Percentiles rank a stretch among this genome's conserved stretches.
Conservation (phyloP, 2,329 filamentous ascomycete species). For the Claviceps citrina region DNA sequence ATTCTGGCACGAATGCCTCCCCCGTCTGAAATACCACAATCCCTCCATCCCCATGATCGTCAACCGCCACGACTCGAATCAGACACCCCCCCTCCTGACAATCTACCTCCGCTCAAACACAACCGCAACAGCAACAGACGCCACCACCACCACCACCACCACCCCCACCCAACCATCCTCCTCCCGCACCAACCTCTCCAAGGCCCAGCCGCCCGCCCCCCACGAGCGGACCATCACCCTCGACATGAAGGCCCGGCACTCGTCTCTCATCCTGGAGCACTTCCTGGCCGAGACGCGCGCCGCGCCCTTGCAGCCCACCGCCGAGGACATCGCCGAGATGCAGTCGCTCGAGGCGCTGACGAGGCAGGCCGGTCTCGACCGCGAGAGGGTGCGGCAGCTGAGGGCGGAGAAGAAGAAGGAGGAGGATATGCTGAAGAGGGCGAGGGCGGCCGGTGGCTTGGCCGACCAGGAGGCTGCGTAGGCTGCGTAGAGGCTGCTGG, state of each 20-base stretch:
- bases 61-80: constrained; percentile 46
- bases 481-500: too few species aligned
- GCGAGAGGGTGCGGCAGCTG: constrained; percentile 34
- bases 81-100: constrained; percentile 43
- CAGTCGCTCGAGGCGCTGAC: constrained; percentile 39
- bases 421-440: constrained; percentile 32
- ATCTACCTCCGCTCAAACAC: constrained; percentile 42
- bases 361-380: constrained; percentile 37
- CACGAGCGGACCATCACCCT: constrained; percentile 38
- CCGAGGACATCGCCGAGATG: constrained; percentile 44
- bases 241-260: constrained; percentile 48
- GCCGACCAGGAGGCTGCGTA: constrained; percentile 18
- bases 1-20: constrained; percentile 76
- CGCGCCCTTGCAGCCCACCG: constrained; percentile 36
- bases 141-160: constrained; percentile 3
- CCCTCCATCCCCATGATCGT: constrained; percentile 71
- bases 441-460: constrained; percentile 23
- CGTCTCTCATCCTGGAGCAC: constrained; percentile 45
- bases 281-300: constrained; percentile 50
- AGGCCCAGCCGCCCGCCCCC: constrained; percentile 31
- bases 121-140: too few species aligned
- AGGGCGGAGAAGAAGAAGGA: constrained; percentile 46
- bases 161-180: constrained; percentile 27
- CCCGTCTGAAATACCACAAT: constrained; percentile 88
- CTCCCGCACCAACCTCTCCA: constrained; percentile 31